Base-by-base conservation (phyloP, 352 stramenopile species). In the Phytophthora uliginosa region DNA sequence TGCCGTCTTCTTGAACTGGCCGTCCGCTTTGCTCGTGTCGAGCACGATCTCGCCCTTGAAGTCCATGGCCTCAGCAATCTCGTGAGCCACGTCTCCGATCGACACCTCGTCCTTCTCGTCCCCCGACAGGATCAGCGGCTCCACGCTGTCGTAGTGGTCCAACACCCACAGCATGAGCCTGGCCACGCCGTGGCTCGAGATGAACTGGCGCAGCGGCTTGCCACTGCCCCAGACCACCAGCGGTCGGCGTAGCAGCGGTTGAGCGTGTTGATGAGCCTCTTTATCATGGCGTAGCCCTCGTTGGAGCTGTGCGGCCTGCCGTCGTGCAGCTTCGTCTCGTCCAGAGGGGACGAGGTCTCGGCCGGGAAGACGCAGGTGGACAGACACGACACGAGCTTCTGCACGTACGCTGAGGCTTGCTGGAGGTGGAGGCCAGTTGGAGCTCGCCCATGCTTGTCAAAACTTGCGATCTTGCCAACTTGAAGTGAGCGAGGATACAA, bases 301-400 rank as follows among this genome's bases (percentile, higher is more conserved):
- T 97, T 97, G 22, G 89, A 96, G 24, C 66, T 61, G 66, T 97
- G 91, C 18, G 91, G 84, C 24, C 78, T 73, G 7, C 94, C 94
- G 45, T 95, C 86, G 71, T 98, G 94, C 58, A 98, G 81, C 98
- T 99, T 99, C 42, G 83, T 98, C 84, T 99, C 98, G 79, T 99
- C 94, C 72, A 99, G 99, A 26, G 98, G 98, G 73, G 99, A 99
- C 18, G 85, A 94, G 26, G 95, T 99, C 78, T 99, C 98, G 86
- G 99, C 98, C 1, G 98, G 98, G 83, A 99, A 99, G 71, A 99
- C 97, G 78, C 98, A 99, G 20, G 98, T 99, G 42, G 94, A 99
- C 33, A 99, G 86, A 76, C 98, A 99, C 65, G 94, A 99, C 20
- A 99, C 97, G 57, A 99, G 86, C 85, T 99, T 99, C n/a, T 77